Percentiles rank a stretch among this genome's conserved stretches.
phyloP scores from a whole-genome alignment of 257 asterid species.

The Cordia subcordata region DNA sequence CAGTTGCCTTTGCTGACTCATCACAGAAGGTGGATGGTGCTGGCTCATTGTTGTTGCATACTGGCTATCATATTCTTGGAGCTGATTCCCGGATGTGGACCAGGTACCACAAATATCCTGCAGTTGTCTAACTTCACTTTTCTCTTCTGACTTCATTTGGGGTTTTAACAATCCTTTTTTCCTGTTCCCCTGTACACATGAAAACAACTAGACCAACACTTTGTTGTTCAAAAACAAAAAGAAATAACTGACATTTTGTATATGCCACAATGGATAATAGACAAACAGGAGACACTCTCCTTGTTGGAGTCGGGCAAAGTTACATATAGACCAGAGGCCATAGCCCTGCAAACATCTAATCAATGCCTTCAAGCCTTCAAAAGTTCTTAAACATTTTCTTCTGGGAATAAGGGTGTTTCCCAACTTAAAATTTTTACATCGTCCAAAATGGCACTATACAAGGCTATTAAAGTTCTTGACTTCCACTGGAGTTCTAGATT shows the following conservation, averaged over 20 bases:
- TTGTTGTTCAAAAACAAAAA: constrained; percentile 30
- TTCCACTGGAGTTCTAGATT: too few relatives aligned
- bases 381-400: too few relatives aligned
- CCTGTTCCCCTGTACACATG: constrained; percentile 41
- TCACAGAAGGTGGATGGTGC: constrained; percentile 35
- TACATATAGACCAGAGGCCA: too few relatives aligned
- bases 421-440: too few relatives aligned
- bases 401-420: too few relatives aligned
- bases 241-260: not conserved
- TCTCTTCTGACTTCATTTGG: constrained; percentile 37
- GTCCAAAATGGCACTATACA: too few relatives aligned
- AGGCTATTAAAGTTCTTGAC: too few relatives aligned
- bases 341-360: too few relatives aligned
- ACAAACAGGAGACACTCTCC: too few relatives aligned
- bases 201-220: constrained; percentile 43
- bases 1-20: constrained; percentile 32
- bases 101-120: constrained; percentile 37
- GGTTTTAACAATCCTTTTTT: constrained; percentile 40
- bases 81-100: constrained; percentile 39
- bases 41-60: constrained; percentile 35
- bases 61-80: constrained; percentile 33
- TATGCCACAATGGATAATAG: not conserved
- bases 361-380: too few relatives aligned
- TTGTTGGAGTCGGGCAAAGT: too few relatives aligned
- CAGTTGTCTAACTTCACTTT: constrained; percentile 30